Conservation (phyloP, 495 filamentous ascomycete species). For the Penicillium cinerascens region DNA sequence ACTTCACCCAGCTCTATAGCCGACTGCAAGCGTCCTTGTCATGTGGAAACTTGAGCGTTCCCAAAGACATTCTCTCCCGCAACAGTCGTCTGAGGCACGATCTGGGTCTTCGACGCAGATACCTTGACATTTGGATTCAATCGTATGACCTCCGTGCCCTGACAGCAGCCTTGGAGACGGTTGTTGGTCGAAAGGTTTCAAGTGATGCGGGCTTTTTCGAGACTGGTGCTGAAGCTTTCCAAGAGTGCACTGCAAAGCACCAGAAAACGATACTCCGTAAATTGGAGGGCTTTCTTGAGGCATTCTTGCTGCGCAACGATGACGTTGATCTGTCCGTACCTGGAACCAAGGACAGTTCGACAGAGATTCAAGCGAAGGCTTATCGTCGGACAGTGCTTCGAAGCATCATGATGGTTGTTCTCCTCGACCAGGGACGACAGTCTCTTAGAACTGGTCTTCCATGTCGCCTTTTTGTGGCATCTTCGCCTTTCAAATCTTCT, state of each 20-base stretch:
- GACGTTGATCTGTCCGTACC: constrained; percentile 35
- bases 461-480: constrained; percentile 41
- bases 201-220: constrained; percentile 4
- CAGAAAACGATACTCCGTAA: constrained; percentile 37
- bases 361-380: constrained; percentile 37
- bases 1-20: constrained; percentile 52
- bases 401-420: constrained; percentile 58
- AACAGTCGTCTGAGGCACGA: constrained; percentile 52
- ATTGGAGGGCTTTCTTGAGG: constrained; percentile 52
- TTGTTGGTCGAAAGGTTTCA: constrained; percentile 55
- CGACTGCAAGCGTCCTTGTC: constrained; percentile 61
- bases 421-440: constrained; percentile 52
- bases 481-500: constrained; percentile 57
- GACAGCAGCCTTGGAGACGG: constrained; percentile 53
- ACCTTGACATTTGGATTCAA: constrained; percentile 55
- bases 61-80: constrained; percentile 48
- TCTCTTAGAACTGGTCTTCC: constrained; percentile 26
- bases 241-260: not conserved
- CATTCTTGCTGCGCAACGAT: constrained; percentile 57
- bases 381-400: constrained; percentile 57
- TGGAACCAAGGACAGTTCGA: constrained; percentile 25
- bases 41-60: constrained; percentile 57
- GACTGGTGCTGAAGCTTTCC: not conserved
- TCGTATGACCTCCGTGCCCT: constrained; percentile 53
- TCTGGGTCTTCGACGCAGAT: constrained; percentile 54